Conservation (phyloP, 2,329 filamentous ascomycete genomes). For the Aurifilum marmelostoma region DNA sequence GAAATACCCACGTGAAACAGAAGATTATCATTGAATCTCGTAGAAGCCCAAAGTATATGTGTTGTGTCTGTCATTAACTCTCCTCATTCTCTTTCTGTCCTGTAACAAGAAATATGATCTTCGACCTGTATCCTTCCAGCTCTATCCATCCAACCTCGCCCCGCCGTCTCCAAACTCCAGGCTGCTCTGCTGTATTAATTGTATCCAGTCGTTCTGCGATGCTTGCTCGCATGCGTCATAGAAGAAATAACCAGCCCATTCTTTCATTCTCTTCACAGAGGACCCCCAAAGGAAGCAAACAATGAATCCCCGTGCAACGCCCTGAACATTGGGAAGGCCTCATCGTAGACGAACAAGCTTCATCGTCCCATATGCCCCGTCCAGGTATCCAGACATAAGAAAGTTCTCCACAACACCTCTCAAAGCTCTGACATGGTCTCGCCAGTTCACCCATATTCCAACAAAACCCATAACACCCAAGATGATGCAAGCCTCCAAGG, state of each 20-base stretch:
- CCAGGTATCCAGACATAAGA: background rate
- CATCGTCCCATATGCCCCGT: background rate
- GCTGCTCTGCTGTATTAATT: background rate
- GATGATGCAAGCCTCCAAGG: no score
- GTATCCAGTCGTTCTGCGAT: background rate
- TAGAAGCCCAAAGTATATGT: background rate
- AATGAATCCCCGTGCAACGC: background rate
- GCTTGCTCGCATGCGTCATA: background rate
- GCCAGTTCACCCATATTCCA: no score
- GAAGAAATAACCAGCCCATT: background rate
- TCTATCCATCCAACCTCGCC: background rate
- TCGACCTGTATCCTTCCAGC: background rate
- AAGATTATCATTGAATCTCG: no score
- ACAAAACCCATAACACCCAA: no score
- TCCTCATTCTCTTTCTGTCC: background rate
- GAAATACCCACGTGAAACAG: no score
- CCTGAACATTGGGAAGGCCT: no score
- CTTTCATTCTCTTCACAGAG: background rate
- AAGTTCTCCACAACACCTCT: no score
- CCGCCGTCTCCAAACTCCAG: constrained; percentile 3
- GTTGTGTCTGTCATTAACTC: background rate
- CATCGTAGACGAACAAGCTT: background rate
- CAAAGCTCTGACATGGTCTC: no score
- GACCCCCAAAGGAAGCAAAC: background rate
- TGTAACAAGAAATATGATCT: background rate